A percentile compares a stretch with the other conserved stretches of the same genome.
Conservation (phyloP, 2,329 filamentous ascomycete species). For the Beauveria scarabaeidicola region DNA sequence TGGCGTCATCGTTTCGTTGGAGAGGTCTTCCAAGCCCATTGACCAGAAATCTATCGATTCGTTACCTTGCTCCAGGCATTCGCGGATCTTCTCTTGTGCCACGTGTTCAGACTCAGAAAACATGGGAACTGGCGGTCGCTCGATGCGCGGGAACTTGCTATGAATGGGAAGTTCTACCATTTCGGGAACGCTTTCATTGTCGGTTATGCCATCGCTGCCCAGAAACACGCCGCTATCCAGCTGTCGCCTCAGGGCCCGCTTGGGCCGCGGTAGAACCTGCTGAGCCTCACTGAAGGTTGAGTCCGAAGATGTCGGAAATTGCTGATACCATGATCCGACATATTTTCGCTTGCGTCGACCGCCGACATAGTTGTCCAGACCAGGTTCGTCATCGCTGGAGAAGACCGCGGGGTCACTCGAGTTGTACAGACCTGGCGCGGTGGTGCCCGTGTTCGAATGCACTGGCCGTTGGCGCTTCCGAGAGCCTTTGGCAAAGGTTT, state of each 20-base stretch:
- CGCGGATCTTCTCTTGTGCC: slow-evolving; percentile 38
- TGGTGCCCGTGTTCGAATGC: slow-evolving; percentile 7
- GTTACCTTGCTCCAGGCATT: slow-evolving; percentile 48
- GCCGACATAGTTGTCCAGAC: slow-evolving; percentile 54
- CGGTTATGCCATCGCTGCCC: slow-evolving; percentile 48
- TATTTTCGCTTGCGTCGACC: slow-evolving; percentile 53
- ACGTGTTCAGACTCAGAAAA: slow-evolving; percentile 34
- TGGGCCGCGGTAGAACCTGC: slow-evolving; percentile 28
- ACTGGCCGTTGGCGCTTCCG: slow-evolving; percentile 33
- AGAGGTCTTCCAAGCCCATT: slow-evolving; percentile 43
- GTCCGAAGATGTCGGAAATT: slow-evolving; percentile 44
- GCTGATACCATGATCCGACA: slow-evolving; percentile 60
- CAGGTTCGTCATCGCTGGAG: slow-evolving; percentile 63
- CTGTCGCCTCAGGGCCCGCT: slow-evolving; percentile 48
- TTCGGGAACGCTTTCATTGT: slow-evolving; percentile 29
- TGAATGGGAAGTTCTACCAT: slow-evolving; percentile 23
- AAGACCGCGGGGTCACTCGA: slow-evolving; percentile 66
- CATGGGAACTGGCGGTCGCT: slow-evolving; percentile 20
- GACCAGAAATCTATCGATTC: slow-evolving; percentile 56
- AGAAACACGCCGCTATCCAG: slow-evolving; percentile 64
- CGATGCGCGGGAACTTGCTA: slow-evolving; percentile 31
- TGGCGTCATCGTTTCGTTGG: slow-evolving; percentile 48
- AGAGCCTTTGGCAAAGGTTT: slow-evolving; percentile 30
- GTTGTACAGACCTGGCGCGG: slow-evolving; percentile 26
- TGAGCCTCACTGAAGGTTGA: slow-evolving; percentile 35